Conservation (phyloP, 192 early-diverging fungal genomes). For the Globomyces pollinis-pini region DNA sequence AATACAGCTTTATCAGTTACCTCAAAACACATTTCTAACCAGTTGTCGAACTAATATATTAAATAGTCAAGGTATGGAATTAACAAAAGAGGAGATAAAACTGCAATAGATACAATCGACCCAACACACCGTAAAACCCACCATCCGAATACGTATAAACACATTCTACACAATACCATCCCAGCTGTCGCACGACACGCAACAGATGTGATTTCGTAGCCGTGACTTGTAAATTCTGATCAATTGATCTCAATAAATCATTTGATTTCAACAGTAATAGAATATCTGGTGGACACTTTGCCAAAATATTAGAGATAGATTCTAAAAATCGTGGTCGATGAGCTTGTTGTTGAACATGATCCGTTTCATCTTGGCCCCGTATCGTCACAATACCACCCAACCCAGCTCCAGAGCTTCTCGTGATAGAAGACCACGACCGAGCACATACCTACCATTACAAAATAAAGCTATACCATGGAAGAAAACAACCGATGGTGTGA, state of each 20-base stretch:
- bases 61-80: too few species aligned
- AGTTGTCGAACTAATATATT: too few species aligned
- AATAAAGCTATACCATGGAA: too few species aligned
- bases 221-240: constrained; percentile 33
- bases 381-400: constrained; percentile 29
- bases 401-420: constrained; percentile 7
- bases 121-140: too few species aligned
- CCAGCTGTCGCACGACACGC: constrained; percentile 23
- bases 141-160: too few species aligned
- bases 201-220: constrained; percentile 17
- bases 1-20: too few species aligned
- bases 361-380: constrained; percentile 39
- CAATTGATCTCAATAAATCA: constrained; percentile 68
- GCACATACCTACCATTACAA: too few species aligned
- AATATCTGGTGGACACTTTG: constrained; percentile 77
- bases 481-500: constrained; percentile 81
- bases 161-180: constrained; percentile 33
- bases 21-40: too few species aligned
- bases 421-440: constrained; percentile 69
- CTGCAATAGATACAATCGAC: too few species aligned
- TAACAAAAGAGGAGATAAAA: too few species aligned
- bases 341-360: constrained; percentile 48
- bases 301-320: constrained; percentile 72
- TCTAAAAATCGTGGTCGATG: constrained; percentile 45
- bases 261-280: constrained; percentile 87